Base-by-base conservation (phyloP, 139 green algal genomes). In the Yamagishiella unicocca region DNA sequence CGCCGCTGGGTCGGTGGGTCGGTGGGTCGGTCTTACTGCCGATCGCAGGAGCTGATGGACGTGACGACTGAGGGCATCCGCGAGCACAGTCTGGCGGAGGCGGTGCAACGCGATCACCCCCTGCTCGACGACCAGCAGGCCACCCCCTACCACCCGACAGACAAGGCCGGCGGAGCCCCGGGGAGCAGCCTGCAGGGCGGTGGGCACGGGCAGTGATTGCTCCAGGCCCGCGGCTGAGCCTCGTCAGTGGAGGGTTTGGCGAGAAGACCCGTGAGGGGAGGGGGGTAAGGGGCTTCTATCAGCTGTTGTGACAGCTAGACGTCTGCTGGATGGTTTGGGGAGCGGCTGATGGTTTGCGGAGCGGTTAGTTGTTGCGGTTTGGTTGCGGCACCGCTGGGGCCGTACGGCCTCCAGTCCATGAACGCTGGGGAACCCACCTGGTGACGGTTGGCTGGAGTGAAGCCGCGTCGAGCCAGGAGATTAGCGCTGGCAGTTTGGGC, bases 41-140 rank as follows among this genome's bases (percentile, higher is more conserved):
- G 6, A 33, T 9, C 33, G 5, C 85, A 89, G 40, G 85, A 89
- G 53, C 46, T 75, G 22, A 76, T 89, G 4, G 74, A 87, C 35
- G 45, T 62, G 7, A 45, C 29, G 33, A 83, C 83, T 17, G n/a
- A 77, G 21, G 38, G 83, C 53, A 38, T 87, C 66, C 55, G 75
- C 31, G 29, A 76, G 4, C 38, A 87, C 55, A 83, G 42, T 53
- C 55, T 90, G 50, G 77, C 66, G 1, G 72, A 70, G 71, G 54
- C 62, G 24, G 77, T 84, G 61, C 29, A 68, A 25, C 54, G 22
- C 22, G 78, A 84, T 14, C 38, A 21, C 0, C 78, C 78, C 10
- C 8, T 74, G 37, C 27, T 84, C 24, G 78, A 84, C 61, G 78
- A 90, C 38, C 86, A 90, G 77, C 46, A 67, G 24, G 33, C 38